Base-by-base conservation (phyloP, 2,329 filamentous ascomycete genomes). In the Pestalotiopsis sp. region DNA sequence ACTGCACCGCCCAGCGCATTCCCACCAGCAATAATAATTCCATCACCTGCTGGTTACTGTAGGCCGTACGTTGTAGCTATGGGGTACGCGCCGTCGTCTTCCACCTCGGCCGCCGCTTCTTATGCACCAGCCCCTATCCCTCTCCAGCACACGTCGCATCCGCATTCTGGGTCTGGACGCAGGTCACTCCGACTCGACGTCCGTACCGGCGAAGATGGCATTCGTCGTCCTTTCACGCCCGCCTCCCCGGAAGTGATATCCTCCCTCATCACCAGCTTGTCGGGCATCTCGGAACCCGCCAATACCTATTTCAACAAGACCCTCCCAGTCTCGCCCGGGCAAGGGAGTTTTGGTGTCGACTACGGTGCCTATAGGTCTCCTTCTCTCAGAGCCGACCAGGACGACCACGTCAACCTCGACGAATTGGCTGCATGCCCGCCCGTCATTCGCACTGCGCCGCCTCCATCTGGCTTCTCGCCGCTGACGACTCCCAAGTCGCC, bases 401-500 rank as follows among this genome's bases (percentile, higher is more conserved):
- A 86, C 62, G 82, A 85, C 44, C 76, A 80, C 68, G 73, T 82
- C 5, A 82, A 85, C 11, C 79, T 90, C 71, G 85, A 90, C 79
- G 86, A 91, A 66, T 80, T 90, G 58, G 85, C 89, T 38, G 88
- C 89, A 24, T 82, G 83, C 61, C 82, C 93, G 13, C 94, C 94
- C 20, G 87, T 95, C 66, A 87, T 97, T 73, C 90, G 91, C 71
- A 97, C 94, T 39, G 88, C 93, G 39, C 94, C 94, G 78, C 91
- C 91, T 7, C 92, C 92, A 0, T 93, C 92, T 64, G 92, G 92
- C 66, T 88, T 90, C 73, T 94, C 92, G 30, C 81, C 89, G 20
- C 80, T 92, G 64, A 94, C 91, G n/a, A 87, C 90, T 0, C 85
- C 85, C 68, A 89, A 84, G 70, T 86, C 81, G 30, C 81, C 83